Base-by-base conservation (phyloP, 306 rosid species). In the Quercus cerris region DNA sequence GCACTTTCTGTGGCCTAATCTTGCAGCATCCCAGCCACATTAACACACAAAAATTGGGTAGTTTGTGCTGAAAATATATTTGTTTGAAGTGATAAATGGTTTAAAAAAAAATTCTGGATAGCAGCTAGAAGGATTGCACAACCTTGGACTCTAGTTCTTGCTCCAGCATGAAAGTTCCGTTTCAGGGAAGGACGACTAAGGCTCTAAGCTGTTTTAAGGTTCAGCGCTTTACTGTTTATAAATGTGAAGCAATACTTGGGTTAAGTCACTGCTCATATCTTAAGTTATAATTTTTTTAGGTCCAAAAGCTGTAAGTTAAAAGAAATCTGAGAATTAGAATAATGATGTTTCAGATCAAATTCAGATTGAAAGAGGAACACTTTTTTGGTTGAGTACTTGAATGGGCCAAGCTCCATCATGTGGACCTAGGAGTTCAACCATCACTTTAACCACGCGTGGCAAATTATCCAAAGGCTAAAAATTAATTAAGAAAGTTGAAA, bases 371-470 rank as follows among this genome's bases (percentile, higher is more conserved):
- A 72, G 69, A 74, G 80, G 15, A 3, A 59, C n/a, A 25, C 76
- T 76, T 31, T 58, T 18, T 75, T 56, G 33, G 44, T 62, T 30
- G 70, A 71, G 58, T 75, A 72, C 25, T 72, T 76, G 35, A 55
- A 20, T 15, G 64, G 56, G 68, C 71, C 63, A 58, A 70, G 79
- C 38, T 22, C 8, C 6, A 52, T 59, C 75, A 73, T 57, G 63
- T 78, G 75, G 80, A 69, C 82, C 75, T 63, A 54, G 12, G 58
- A 81, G 79, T 71, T 27, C 33, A 86, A 84, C 58, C 68, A 66
- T 83, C 81, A 63, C 79, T 86, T 71, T 75, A 22, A 77, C 73
- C 73, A 80, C 63, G 51, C 74, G 49, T 52, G 58, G 75, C 35
- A 52, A 81, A 84, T 84, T 68, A 49, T 74, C 49, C 14, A 49